Evolutionary conservation across 2,329 filamentous ascomycete genomes (phyloP).

Genomic region (Fusarium vanettenii): DNA sequence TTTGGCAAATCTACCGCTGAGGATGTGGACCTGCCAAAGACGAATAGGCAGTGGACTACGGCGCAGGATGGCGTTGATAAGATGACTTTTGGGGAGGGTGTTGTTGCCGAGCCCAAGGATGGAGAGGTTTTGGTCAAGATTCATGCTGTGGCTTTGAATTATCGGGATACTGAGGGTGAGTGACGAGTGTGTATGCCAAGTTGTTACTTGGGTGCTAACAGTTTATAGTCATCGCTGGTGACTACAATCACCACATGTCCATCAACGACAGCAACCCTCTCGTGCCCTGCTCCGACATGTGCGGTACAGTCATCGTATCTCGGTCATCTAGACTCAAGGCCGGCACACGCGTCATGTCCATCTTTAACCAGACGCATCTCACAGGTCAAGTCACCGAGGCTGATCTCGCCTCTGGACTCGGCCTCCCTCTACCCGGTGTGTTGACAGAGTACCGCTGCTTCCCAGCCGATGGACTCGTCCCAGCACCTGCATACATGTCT

Average conservation of each 20-base stretch:
- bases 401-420: constrained; percentile 68
- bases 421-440: constrained; percentile 69
- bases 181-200: not conserved
- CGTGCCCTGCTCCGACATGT: constrained; percentile 78
- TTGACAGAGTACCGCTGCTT: constrained; percentile 71
- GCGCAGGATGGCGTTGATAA: constrained; percentile 67
- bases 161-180: constrained; percentile 61
- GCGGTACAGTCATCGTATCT: constrained; percentile 67
- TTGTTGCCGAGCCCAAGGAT: constrained; percentile 59
- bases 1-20: constrained; percentile 28
- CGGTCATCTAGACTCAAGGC: constrained; percentile 56
- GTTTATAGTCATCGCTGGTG: constrained; percentile 68
- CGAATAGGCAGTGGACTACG: constrained; percentile 65
- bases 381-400: constrained; percentile 68
- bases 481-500: constrained; percentile 65
- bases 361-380: constrained; percentile 69
- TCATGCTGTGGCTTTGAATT: constrained; percentile 60
- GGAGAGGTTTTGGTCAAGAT: constrained; percentile 65
- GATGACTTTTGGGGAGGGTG: constrained; percentile 56
- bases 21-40: constrained; percentile 34
- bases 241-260: constrained; percentile 74
- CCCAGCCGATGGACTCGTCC: constrained; percentile 65
- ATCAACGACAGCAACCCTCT: constrained; percentile 55
- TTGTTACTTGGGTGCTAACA: not conserved
- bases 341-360: constrained; percentile 75